Evolutionary conservation across 139 green algal genomes (phyloP), one percentile per base, ranked within the genome.

Genomic region (Chlorella sp.): DNA sequence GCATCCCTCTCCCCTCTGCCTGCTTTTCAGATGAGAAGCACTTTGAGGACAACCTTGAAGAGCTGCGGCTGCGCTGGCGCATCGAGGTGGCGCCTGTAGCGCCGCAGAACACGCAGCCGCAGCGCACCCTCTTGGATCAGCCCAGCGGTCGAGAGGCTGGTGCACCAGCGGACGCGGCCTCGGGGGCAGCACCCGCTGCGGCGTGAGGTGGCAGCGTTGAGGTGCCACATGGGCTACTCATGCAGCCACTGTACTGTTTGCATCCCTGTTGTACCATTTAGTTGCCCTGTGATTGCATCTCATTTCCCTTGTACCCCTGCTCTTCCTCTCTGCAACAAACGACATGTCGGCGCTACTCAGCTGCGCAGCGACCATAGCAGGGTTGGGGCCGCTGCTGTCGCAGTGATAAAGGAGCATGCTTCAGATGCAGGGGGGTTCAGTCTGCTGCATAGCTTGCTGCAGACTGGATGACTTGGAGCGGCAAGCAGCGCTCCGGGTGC

Each of bases 81-180:
- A 96, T 98, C 81, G 83, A 85, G n/a, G 75, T 91, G 17, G 94
- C 93, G 25, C 95, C 95, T 5, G 47, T 68, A 18, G 74, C 75
- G 41, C 89, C 87, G 39, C 74, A 88, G 30, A 85, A 88, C 64
- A 62, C n/a, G 56, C 76, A 72, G 60, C 38, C 32, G 17, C 73
- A 62, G 25, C 39, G 39, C 71, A 17, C 32, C 4, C 28, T 16
- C 4, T 25, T 30, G 34, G 36, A 56, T 20, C 69, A 41, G 69
- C 6, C 36, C 72, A 60, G 41, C 28, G 5, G 3, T 26, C 1
- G 39, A 38, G 39, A 17, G 1, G 51, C 12, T 60, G 44, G 44
- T 51, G 44, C 44, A 9, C 44, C 44, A 51, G 6, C 44, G 38
- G 39, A 23, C 2, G 41, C 71, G 13, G 71, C 41, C 0, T 26